Base-by-base conservation (phyloP, 768 basidiomycete genomes). In the Collybia mongolica region DNA sequence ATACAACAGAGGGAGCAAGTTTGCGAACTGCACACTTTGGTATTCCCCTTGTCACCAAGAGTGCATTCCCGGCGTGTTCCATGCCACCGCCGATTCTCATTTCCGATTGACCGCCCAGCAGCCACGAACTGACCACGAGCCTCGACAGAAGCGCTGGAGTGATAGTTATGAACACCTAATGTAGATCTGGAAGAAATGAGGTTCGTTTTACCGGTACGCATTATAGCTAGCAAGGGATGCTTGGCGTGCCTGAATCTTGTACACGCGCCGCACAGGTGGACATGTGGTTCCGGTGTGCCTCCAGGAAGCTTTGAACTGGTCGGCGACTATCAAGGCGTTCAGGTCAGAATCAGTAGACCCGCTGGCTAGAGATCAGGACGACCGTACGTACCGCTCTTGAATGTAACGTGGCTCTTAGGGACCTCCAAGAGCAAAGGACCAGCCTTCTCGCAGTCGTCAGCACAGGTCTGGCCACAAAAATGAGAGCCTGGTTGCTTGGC, bases 51-150 rank as follows among this genome's bases (percentile, higher is more conserved):
- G 59, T 87, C 83, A 6, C 84, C 84, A 1, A 88, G 63, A 39
- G 73, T 79, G 64, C 86, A 88, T 42, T 80, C 74, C 15, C 86
- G 72, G 29, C 76, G 75, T 9, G 86, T 88, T 17, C 87, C 86
- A 61, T 88, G 86, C 85, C 84, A 88, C 18, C 86, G 79, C 24
- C 86, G 80, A 55, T 86, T 84, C 64, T 87, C 84, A 54, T 88
- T 88, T 24, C 86, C 86, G 23, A 79, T 65, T 5, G 82, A 79
- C 39, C 81, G 72, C 29, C 82, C 82, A 3, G 73, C 54, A 29
- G 72, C 57, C 2, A 61, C 72, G 52, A 87, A 88, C 24, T 84
- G 77, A 1, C 86, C 85, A 40, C 77, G 75, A 35, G 69, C 56
- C 62, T 88, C 86, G 5, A 87, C 82, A 9, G 68, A 68, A 18